A percentile compares a stretch with the other conserved stretches of the same genome.
These are phyloP conservation scores for Talaromyces sp. DNA, from an alignment of 2,329 filamentous ascomycete species.

Conservation along the genomic window DNA sequence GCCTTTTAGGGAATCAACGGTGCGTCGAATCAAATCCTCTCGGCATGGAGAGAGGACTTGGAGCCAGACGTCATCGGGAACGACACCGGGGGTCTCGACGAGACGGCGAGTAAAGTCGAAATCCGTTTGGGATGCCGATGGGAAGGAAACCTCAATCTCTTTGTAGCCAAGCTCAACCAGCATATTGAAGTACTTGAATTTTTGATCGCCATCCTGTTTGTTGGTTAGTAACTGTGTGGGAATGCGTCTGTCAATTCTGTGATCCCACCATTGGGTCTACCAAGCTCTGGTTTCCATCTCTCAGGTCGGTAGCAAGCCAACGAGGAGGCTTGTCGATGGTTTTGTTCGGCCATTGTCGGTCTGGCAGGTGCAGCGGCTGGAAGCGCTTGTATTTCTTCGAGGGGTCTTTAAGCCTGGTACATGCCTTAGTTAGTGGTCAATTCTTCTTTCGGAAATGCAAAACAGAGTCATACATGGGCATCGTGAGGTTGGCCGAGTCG, in stretches of 20 bases:
- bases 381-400: conserved; percentile 44
- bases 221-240: not conserved
- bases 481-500: conserved; percentile 18
- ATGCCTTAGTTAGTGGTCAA: conserved; percentile 7
- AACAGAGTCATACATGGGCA: conserved; percentile 30
- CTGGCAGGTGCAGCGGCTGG: conserved; percentile 43
- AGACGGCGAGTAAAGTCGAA: conserved; percentile 89
- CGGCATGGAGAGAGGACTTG: conserved; percentile 91
- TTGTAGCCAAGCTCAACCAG: conserved; percentile 89
- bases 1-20: conserved; percentile 81
- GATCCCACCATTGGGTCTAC: conserved; percentile 78
- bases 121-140: conserved; percentile 88
- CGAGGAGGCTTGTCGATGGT: conserved; percentile 76
- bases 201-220: conserved; percentile 79
- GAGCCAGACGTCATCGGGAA: conserved; percentile 84
- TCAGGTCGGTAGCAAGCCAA: conserved; percentile 82
- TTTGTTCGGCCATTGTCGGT: conserved; percentile 71
- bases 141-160: conserved; percentile 95
- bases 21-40: conserved; percentile 81
- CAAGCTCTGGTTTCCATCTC: conserved; percentile 92
- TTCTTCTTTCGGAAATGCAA: not conserved
- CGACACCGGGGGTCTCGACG: conserved; percentile 73
- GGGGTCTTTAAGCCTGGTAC: conserved; percentile 42
- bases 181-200: conserved; percentile 94
- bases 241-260: not conserved